phyloP scores from a whole-genome alignment of 1,284 basidiomycete genomes.

The Pyrrhoderma noxium region DNA sequence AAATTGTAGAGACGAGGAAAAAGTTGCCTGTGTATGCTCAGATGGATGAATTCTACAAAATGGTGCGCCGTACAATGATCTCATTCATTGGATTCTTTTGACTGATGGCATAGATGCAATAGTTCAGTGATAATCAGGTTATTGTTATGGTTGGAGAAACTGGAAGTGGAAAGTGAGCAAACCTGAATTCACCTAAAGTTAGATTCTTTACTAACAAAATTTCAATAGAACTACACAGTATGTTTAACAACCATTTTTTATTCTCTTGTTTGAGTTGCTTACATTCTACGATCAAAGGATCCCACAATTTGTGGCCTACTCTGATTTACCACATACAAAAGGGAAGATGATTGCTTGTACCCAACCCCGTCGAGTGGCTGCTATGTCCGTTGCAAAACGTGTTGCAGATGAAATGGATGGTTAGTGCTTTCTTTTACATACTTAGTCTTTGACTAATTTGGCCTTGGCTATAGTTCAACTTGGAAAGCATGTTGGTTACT shows the following conservation, averaged over 20 bases:
- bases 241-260: slow-evolving; percentile 25
- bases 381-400: slow-evolving; percentile 97
- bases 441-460: neutral
- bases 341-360: slow-evolving; percentile 95
- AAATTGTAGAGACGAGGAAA: slow-evolving; percentile 80
- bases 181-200: neutral
- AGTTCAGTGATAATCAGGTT: slow-evolving; percentile 85
- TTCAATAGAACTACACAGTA: slow-evolving; percentile 73
- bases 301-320: slow-evolving; percentile 93
- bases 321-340: slow-evolving; percentile 83
- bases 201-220: neutral
- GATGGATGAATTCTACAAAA: slow-evolving; percentile 87
- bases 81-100: slow-evolving; percentile 3
- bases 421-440: slow-evolving; percentile 31
- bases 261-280: slow-evolving; percentile 22
- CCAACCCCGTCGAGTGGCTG: slow-evolving; percentile 93
- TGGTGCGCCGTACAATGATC: slow-evolving; percentile 44
- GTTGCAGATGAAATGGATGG: slow-evolving; percentile 99
- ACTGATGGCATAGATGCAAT: slow-evolving; percentile 8
- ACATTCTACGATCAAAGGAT: slow-evolving; percentile 42
- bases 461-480: slow-evolving; percentile 57
- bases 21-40: slow-evolving; percentile 89
- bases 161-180: slow-evolving; percentile 78
- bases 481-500: slow-evolving; percentile 94
- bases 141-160: slow-evolving; percentile 98